Evolutionary conservation across 1,284 basidiomycete species (phyloP).

Genomic region (Vanrija sp.): DNA sequence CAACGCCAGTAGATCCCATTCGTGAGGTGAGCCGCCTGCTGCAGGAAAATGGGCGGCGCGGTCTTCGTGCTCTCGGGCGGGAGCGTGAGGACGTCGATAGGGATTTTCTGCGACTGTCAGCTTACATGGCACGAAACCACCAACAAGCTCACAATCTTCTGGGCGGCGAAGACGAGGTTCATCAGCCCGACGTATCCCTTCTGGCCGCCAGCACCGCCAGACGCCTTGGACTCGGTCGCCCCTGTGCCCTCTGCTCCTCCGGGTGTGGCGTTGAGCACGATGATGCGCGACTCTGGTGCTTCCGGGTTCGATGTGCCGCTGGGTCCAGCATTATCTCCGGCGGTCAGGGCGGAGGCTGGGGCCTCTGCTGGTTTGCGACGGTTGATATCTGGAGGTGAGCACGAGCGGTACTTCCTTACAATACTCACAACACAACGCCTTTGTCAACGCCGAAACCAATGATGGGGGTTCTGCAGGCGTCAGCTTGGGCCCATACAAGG

Average conservation of each 20-base stretch:
- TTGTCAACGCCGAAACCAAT: constrained; percentile 80
- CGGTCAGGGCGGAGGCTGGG: constrained; percentile 21
- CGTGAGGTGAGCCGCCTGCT: constrained; percentile 94
- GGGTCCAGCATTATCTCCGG: constrained; percentile 2
- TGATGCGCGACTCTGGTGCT: constrained; percentile 70
- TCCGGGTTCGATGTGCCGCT: constrained; percentile 18
- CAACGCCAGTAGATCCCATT: constrained; percentile 87
- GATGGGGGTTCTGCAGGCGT: constrained; percentile 55
- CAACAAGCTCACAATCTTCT: constrained; percentile 69
- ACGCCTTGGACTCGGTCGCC: constrained; percentile 10
- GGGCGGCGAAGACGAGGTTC: constrained; percentile 99
- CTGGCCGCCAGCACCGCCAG: constrained; percentile 24
- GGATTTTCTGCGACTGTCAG: constrained; percentile 65
- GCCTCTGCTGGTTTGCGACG: constrained; percentile 57
- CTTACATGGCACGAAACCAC: not conserved
- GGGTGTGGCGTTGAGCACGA: constrained; percentile 87
- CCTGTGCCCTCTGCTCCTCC: constrained; percentile 21
- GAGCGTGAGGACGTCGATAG: constrained; percentile 92
- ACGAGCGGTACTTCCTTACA: too few species aligned
- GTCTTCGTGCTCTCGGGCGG: constrained; percentile 70
- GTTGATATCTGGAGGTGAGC: constrained; percentile 69
- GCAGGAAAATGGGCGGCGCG: constrained; percentile 69
- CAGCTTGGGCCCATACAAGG: not conserved
- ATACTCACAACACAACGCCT: constrained; percentile 78
- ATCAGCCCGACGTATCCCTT: constrained; percentile 77